Conservation (phyloP, 2,329 filamentous ascomycete species). For the Ceratocystis ficicola region DNA sequence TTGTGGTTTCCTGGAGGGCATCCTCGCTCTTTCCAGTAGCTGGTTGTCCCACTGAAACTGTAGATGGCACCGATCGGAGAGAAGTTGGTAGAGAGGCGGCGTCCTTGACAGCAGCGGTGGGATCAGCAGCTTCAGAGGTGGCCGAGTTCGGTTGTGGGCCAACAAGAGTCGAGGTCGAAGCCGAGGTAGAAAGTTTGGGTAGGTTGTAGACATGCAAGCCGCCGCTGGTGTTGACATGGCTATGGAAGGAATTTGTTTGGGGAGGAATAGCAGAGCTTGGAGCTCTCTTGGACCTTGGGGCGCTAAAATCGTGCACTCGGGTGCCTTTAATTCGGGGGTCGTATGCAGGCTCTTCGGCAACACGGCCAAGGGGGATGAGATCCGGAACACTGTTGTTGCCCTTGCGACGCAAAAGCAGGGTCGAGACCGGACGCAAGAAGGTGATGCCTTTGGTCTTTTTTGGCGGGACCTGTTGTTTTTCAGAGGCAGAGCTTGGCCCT, state of each 20-base stretch:
- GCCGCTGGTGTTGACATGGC: background rate
- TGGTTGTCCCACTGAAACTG: slow-evolving; percentile 2
- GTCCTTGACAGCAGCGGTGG: slow-evolving; percentile 12
- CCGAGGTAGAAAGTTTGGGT: slow-evolving; percentile 16
- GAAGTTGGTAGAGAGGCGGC: slow-evolving; percentile 9
- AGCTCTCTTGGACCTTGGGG: slow-evolving; percentile 36
- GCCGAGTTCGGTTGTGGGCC: background rate
- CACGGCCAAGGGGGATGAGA: slow-evolving; percentile 31
- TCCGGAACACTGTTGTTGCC: slow-evolving; percentile 40
- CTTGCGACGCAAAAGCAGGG: slow-evolving; percentile 45
- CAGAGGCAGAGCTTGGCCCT: slow-evolving; percentile 31
- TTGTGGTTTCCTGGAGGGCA: background rate
- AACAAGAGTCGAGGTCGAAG: slow-evolving; percentile 9
- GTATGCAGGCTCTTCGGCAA: slow-evolving; percentile 38
- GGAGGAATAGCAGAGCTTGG: slow-evolving; percentile 17
- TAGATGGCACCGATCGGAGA: slow-evolving; percentile 17
- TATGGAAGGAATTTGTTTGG: slow-evolving; percentile 1
- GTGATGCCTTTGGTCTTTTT: slow-evolving; percentile 44
- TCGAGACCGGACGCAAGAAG: slow-evolving; percentile 48
- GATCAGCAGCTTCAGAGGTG: background rate
- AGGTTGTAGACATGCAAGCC: background rate
- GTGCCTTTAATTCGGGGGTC: slow-evolving; percentile 54
- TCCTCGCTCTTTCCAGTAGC: background rate
- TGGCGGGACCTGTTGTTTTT: slow-evolving; percentile 27
- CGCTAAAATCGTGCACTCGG: slow-evolving; percentile 53